Percentiles rank a stretch among this genome's conserved stretches.
phyloP scores from a whole-genome alignment of 116 monocot species.

The Zostera marina region DNA sequence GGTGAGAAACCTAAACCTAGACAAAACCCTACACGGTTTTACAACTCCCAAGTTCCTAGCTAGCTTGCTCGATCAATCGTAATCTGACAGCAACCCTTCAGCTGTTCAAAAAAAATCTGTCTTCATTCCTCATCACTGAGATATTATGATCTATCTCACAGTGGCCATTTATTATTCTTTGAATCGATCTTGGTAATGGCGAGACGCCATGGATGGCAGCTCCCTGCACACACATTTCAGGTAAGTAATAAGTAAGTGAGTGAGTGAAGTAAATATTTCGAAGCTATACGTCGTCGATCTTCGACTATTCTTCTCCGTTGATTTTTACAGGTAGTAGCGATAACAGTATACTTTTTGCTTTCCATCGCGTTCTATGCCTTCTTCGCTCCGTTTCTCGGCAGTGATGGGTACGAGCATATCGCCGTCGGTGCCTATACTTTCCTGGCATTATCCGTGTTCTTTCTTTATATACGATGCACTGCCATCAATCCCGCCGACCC shows the following conservation, averaged over 20 bases:
- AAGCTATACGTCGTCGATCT: too few relatives aligned
- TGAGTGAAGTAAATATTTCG: too few relatives aligned
- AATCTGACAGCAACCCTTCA: not conserved
- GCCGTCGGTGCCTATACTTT: conserved; percentile 40
- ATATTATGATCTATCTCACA: not conserved
- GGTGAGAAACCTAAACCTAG: too few relatives aligned
- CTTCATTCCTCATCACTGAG: not conserved
- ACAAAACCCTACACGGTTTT: too few relatives aligned
- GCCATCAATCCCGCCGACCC: conserved; percentile 77
- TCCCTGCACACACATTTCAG: conserved; percentile 62
- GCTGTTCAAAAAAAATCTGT: not conserved
- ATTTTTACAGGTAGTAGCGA: conserved; percentile 59
- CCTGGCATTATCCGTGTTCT: conserved; percentile 54
- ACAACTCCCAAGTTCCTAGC: too few relatives aligned
- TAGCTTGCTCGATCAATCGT: too few relatives aligned
- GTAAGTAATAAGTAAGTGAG: conserved; percentile 6
- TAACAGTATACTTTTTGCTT: conserved; percentile 64
- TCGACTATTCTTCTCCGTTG: not conserved
- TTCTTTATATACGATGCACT: conserved; percentile 79
- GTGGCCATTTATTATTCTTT: not conserved
- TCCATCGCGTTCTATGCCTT: conserved; percentile 68
- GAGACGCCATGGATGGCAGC: conserved; percentile 67
- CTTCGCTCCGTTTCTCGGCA: conserved; percentile 72
- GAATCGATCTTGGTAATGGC: conserved; percentile 19
- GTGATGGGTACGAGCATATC: conserved; percentile 29